Evolutionary conservation across 2,329 filamentous ascomycete species (phyloP), one percentile per base, ranked within the genome.

Genomic region (Dothiorella sarmentorum): DNA sequence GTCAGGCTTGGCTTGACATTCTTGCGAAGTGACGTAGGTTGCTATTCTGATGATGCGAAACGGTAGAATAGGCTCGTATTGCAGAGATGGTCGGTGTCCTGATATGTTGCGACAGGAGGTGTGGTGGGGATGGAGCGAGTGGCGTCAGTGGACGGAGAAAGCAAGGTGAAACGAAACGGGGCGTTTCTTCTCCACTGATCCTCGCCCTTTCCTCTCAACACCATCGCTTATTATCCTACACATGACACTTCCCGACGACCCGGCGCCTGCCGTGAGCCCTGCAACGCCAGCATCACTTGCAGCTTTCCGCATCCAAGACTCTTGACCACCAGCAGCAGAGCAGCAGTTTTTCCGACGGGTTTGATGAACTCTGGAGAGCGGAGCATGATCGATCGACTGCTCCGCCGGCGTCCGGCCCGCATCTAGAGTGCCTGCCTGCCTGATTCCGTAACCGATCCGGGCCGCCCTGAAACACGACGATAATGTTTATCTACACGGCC

Each of bases 341-440:
- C 6, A 13, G 3, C 33, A 40, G 24, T 52, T 52, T 52, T 20
- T 52, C 49, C 49, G 49, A 35, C 22, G 37, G 13, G 22, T 53
- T 53, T 53, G 49, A 53, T 53, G 49, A 42, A 42, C 18, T 42
- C 49, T 40, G 49, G 49, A 40, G 49, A 22, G 49, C 33, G 49
- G 49, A 17, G 24, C 22, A 40, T 53, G 49, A 53, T 53, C 40
- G 49, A 53, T 53, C 49, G 11, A n/a, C 49, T 42, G 18, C n/a
- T 40, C 49, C 15, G 35, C 33, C 22, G 26, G n/a, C 33, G 22
- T 20, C 35, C 35, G 35, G 22, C 37, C 49, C 49, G 49, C 49
- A 53, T 4, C 13, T 53, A 40, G 15, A 53, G 40, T 40, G 22
- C 35, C 49, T 29, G 43, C 43, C 26, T n/a, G 26, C 7, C 18